Evolutionary conservation across 2,329 filamentous ascomycete species (phyloP).

Genomic region (Incumbomyces delicatus): DNA sequence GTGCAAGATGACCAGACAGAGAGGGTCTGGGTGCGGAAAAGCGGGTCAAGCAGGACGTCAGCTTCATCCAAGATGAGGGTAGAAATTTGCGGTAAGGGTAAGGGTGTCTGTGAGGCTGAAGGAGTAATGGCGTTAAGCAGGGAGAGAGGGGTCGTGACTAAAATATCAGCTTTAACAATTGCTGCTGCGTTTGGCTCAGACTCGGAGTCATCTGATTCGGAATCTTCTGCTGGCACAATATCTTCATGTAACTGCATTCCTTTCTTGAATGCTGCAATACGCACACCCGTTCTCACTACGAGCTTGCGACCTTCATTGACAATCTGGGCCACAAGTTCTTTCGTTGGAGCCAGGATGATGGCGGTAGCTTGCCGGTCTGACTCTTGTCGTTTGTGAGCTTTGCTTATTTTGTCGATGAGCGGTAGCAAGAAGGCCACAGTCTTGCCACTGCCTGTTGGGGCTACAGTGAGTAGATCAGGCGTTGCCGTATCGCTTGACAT

Average conservation of each 20-base stretch:
- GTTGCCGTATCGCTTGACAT: slow-evolving; percentile 44
- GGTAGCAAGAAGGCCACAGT: slow-evolving; percentile 89
- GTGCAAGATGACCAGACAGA: slow-evolving; percentile 73
- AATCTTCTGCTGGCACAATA: slow-evolving; percentile 26
- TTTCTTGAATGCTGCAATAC: slow-evolving; percentile 73
- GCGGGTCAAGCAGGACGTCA: slow-evolving; percentile 81
- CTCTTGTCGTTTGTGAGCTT: slow-evolving; percentile 29
- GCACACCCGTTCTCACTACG: slow-evolving; percentile 64
- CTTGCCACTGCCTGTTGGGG: slow-evolving; percentile 93
- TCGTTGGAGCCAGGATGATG: slow-evolving; percentile 67
- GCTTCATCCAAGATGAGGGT: slow-evolving; percentile 84
- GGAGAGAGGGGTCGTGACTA: slow-evolving; percentile 70
- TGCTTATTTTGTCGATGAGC: slow-evolving; percentile 65
- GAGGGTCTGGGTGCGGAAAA: slow-evolving; percentile 83
- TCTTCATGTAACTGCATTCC: slow-evolving; percentile 56
- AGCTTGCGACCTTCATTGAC: slow-evolving; percentile 76
- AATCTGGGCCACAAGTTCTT: slow-evolving; percentile 74
- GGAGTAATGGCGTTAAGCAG: slow-evolving; percentile 61
- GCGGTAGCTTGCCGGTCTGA: slow-evolving; percentile 53
- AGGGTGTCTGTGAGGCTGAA: slow-evolving; percentile 27
- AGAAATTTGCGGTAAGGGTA: slow-evolving; percentile 55
- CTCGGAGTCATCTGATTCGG: slow-evolving; percentile 31
- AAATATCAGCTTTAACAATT: slow-evolving; percentile 62
- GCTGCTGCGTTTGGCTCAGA: slow-evolving; percentile 27
- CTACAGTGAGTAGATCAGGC: slow-evolving; percentile 71